phyloP scores from a whole-genome alignment of 2,329 filamentous ascomycete species.

The Xylariales sp. region DNA sequence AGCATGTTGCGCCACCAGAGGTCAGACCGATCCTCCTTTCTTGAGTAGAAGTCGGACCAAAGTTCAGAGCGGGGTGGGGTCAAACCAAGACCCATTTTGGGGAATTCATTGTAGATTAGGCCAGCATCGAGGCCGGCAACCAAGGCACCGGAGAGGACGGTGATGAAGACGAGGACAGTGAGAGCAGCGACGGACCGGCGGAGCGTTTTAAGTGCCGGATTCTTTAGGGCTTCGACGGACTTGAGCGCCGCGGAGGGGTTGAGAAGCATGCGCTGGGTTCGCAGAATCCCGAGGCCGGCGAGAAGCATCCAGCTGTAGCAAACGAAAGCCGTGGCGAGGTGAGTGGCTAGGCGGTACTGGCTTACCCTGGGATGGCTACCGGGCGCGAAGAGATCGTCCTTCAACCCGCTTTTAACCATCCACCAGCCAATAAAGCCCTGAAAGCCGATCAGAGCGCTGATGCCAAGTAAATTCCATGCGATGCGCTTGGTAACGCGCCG shows the following conservation, averaged over 20 bases:
- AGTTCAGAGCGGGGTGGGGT: slow-evolving; percentile 80
- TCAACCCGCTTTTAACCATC: slow-evolving; percentile 97
- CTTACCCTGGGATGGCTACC: slow-evolving; percentile 88
- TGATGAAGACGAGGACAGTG: slow-evolving; percentile 74
- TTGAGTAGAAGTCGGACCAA: slow-evolving; percentile 80
- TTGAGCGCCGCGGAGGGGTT: slow-evolving; percentile 60
- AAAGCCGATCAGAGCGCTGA: slow-evolving; percentile 85
- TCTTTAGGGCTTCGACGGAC: slow-evolving; percentile 56
- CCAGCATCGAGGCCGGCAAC: slow-evolving; percentile 95
- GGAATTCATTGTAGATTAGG: slow-evolving; percentile 98
- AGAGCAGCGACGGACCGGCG: slow-evolving; percentile 68
- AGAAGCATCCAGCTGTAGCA: slow-evolving; percentile 95
- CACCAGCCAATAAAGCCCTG: slow-evolving; percentile 97
- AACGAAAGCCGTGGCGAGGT: slow-evolving; percentile 84
- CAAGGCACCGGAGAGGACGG: slow-evolving; percentile 88
- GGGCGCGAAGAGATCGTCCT: slow-evolving; percentile 90
- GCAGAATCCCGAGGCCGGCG: slow-evolving; percentile 79
- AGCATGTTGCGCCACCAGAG: slow-evolving; percentile 97
- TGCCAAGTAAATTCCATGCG: slow-evolving; percentile 73
- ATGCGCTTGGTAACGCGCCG: slow-evolving; percentile 74
- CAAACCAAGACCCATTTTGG: slow-evolving; percentile 83
- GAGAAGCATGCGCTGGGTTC: slow-evolving; percentile 66
- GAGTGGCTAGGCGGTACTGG: slow-evolving; percentile 87
- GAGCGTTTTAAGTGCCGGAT: slow-evolving; percentile 68
- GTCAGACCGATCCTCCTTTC: slow-evolving; percentile 72